Evolutionary conservation across 371 early-diverging fungal species (phyloP), one percentile per base, ranked within the genome.

Genomic region (Haplosporangium sp.): DNA sequence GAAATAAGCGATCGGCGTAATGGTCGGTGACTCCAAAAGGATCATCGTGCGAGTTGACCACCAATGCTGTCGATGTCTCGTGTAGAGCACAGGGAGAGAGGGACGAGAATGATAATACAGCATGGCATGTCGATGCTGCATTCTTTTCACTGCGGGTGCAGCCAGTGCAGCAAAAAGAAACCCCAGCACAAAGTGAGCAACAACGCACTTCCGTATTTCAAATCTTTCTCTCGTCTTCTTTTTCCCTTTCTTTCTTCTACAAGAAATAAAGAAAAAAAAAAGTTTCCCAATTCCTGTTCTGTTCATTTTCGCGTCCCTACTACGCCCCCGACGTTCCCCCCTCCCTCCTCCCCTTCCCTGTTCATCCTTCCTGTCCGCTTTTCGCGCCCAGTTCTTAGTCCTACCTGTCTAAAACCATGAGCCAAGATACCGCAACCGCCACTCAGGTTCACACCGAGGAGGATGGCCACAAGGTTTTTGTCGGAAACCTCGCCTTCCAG

Each of bases 401-500:
- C 69, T 69, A 62, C 75, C 67, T 57, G 63, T 59, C 46, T 67
- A 51, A 54, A 58, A 71, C 64, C 67, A 77, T 77, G 77, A 77
- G 77, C 63, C 68, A 74, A 67, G 81, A 71, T 48, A 67, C 62
- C 60, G 64, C 68, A 48, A 45, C 71, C 57, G 43, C 62, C 47
- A 69, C 79, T 59, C 74, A 75, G 62, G 69, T 50, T 62, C 58
- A 64, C 45, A 59, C 63, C 67, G 85, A 83, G 67, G 85, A 87
- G 66, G 86, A 90, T 60, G 80, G 84, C 77, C 83, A 84, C 81
- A 93, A 96, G 89, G 93, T 96, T 47, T 98, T 96, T 88, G 94
- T 96, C 46, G 97, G 99, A 58, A 98, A 98, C 87, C 86, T 98
- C 65, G 82, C 96, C 38, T 96, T 94, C 87, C 82, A 87, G 74